Conservation (phyloP, 2,329 filamentous ascomycete species). For the Nothopassalora personata region DNA sequence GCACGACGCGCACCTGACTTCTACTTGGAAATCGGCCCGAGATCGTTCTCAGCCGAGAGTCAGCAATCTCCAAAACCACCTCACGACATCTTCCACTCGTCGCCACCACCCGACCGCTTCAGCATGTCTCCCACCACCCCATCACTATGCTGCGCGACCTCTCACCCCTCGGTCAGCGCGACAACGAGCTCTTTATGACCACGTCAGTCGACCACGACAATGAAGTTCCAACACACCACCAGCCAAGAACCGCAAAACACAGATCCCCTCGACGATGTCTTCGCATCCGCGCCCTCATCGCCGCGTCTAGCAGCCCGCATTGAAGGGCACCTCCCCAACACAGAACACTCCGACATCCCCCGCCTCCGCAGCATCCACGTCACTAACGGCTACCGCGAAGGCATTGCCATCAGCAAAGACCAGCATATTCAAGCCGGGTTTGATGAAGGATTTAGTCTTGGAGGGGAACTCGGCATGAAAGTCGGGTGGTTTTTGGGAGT, state of each 20-base stretch:
- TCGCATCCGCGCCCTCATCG: slow-evolving; percentile 41
- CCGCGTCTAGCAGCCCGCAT: slow-evolving; percentile 23
- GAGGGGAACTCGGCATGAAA: slow-evolving; percentile 69
- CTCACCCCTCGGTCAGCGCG: slow-evolving; percentile 16
- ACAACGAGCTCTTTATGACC: slow-evolving; percentile 20
- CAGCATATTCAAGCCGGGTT: slow-evolving; percentile 78
- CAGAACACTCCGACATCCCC: slow-evolving; percentile 60
- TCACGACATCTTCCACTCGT: too few relatives aligned
- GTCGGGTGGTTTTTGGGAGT: slow-evolving; percentile 72
- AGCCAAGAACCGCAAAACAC: slow-evolving; percentile 1
- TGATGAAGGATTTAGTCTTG: slow-evolving; percentile 82
- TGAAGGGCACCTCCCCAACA: not conserved
- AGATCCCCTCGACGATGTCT: slow-evolving; percentile 42
- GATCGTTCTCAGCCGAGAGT: too few relatives aligned
- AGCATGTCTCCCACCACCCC: not conserved
- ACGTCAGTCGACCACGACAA: slow-evolving; percentile 3
- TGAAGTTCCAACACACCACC: not conserved
- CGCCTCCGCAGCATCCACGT: slow-evolving; percentile 70
- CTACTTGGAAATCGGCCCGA: too few relatives aligned
- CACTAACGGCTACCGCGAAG: slow-evolving; percentile 87
- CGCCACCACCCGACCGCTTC: too few relatives aligned
- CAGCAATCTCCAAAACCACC: too few relatives aligned
- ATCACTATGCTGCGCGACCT: slow-evolving; percentile 28
- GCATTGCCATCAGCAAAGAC: slow-evolving; percentile 70
- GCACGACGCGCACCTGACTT: too few relatives aligned